Base-by-base conservation (phyloP, 495 filamentous ascomycete genomes). In the Letharia columbiana region DNA sequence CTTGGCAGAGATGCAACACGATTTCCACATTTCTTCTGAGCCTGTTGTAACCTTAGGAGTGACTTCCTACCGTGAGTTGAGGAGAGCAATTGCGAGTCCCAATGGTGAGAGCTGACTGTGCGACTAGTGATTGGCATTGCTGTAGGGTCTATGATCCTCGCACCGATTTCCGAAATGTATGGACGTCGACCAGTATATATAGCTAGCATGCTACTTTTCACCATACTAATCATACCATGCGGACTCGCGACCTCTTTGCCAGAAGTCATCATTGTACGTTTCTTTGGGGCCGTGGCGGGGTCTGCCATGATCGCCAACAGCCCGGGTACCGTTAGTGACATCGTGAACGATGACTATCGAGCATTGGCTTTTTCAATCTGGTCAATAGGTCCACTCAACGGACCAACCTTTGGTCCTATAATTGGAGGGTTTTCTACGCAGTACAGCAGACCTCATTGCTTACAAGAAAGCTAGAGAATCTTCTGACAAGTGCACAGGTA, bases 261-360 rank as follows among this genome's bases (percentile, higher is more conserved):
- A 3, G 79, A 83, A 60, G 80, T 94, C 57, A 81, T 95, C 10
- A 77, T 88, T 9, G 81, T 87, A 18, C 77, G 91, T 8, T 93
- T 92, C 68, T 83, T 94, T 66, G 88, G 86, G 4, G 91, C 91
- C 10, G 70, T 92, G 47, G 89, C 88, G 47, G 91, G 91, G 20
- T 83, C 86, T 20, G 89, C 88, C 40, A 88, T 92, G 83, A 83
- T 96, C 23, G 84, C 86, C 6, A 95, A 92, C 69, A 84, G 87
- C 3, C 90, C 92, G 1, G 92, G 91, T 20, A 91, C 91, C 59
- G 82, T 97, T 2, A 84, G 87, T 40, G 92, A 97, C 74, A 87
- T 96, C 62, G 84, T 87, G 40, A 78, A 80, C 28, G 85, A 88
- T 64, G 81, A 91, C 49, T 81, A 85, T 66, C 84, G 90, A 18